These are phyloP conservation scores for Talaromyces proteolyticus DNA, from an alignment of 495 filamentous ascomycete species.

Conservation along the genomic window DNA sequence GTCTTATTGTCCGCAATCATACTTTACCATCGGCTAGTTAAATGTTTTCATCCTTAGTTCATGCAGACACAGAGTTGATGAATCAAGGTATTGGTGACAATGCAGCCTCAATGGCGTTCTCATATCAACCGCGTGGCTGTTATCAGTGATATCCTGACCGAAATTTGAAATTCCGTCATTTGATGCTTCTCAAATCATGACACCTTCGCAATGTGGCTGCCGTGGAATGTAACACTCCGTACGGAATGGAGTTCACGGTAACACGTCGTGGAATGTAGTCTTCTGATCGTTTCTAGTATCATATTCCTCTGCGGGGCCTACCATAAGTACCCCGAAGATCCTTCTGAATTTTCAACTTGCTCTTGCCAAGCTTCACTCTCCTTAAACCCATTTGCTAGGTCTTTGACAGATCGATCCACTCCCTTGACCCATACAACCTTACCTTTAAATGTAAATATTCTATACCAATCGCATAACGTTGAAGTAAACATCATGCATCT, in stretches of 20 bases:
- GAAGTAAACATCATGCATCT: conserved; percentile 17
- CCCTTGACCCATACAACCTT: not conserved
- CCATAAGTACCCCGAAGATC: not conserved
- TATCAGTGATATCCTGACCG: too few relatives aligned
- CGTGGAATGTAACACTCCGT: not conserved
- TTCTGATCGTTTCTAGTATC: too few relatives aligned
- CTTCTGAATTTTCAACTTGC: not conserved
- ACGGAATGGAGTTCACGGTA: not conserved
- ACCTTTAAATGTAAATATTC: not conserved
- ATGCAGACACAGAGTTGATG: too few relatives aligned
- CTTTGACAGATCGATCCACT: not conserved
- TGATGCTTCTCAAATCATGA: not conserved
- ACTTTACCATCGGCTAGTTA: too few relatives aligned
- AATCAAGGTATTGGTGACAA: too few relatives aligned
- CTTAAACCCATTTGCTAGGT: not conserved
- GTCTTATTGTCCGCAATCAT: too few relatives aligned
- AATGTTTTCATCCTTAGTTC: too few relatives aligned
- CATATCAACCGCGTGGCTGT: too few relatives aligned
- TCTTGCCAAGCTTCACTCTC: not conserved
- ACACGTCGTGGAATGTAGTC: not conserved
- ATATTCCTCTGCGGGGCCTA: not conserved
- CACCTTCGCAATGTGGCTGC: too few relatives aligned
- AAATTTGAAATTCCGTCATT: not conserved
- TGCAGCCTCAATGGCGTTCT: too few relatives aligned
- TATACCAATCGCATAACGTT: not conserved